These are phyloP conservation scores for Nannizzia gypsea DNA, from an alignment of 2,329 filamentous ascomycete species.

Conservation along the genomic window DNA sequence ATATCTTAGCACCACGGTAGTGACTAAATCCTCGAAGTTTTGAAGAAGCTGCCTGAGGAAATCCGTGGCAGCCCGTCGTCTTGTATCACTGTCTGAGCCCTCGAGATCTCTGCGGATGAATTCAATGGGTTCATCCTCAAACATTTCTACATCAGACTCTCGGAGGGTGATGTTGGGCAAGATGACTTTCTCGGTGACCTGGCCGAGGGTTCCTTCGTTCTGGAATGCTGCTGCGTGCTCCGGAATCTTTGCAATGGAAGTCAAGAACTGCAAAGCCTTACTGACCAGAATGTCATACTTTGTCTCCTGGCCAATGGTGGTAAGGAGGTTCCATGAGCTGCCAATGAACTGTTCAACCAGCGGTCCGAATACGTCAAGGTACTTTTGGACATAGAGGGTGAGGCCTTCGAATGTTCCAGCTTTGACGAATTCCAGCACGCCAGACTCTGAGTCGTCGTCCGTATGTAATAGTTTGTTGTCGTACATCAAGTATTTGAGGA, in stretches of 20 bases:
- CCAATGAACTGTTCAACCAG: conserved; percentile 75
- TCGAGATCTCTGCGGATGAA: conserved; percentile 93
- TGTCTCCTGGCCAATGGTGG: conserved; percentile 70
- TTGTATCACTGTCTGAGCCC: conserved; percentile 89
- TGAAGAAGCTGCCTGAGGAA: conserved; percentile 83
- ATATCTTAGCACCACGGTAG: conserved; percentile 74
- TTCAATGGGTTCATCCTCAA: conserved; percentile 97
- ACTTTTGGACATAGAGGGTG: conserved; percentile 86
- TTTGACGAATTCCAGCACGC: conserved; percentile 73
- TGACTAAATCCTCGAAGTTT: conserved; percentile 76
- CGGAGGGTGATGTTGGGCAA: conserved; percentile 83
- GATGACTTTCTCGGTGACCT: conserved; percentile 92
- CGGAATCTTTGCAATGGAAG: conserved; percentile 66
- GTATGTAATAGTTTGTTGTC: conserved; percentile 71
- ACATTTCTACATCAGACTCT: conserved; percentile 88
- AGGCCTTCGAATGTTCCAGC: conserved; percentile 87
- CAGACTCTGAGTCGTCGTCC: conserved; percentile 80
- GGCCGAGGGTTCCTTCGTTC: conserved; percentile 61
- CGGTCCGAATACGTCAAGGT: conserved; percentile 79
- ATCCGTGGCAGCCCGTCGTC: conserved; percentile 83
- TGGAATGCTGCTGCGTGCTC: conserved; percentile 79
- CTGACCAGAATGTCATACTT: conserved; percentile 93
- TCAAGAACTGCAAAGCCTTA: conserved; percentile 88
- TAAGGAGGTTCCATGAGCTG: conserved; percentile 83
- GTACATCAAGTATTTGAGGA: conserved; percentile 90